A percentile compares a stretch with the other conserved stretches of the same genome.
Evolutionary conservation across 352 stramenopile genomes (phyloP).

Genomic region (Pythium diclinum): DNA sequence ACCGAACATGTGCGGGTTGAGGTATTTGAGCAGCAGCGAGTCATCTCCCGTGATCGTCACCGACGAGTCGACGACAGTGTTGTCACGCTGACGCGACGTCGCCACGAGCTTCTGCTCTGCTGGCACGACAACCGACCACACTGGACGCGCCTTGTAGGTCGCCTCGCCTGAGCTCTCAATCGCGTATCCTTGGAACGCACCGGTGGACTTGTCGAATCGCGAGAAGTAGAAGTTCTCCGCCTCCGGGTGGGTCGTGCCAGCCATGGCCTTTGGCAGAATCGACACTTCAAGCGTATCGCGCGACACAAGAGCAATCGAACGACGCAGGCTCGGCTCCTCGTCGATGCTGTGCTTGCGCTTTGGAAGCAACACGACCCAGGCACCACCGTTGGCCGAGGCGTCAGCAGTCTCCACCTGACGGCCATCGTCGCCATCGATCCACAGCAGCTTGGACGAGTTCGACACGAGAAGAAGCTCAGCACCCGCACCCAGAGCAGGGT

Average conservation of each 20-base stretch:
- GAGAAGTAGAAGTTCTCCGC: slow-evolving; percentile 81
- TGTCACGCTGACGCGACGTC: slow-evolving; percentile 56
- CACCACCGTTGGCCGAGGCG: slow-evolving; percentile 23
- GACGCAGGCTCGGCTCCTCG: slow-evolving; percentile 49
- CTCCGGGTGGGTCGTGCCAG: slow-evolving; percentile 44
- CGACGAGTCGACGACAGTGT: slow-evolving; percentile 64
- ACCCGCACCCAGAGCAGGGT: slow-evolving; percentile 66
- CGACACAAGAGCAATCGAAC: slow-evolving; percentile 56
- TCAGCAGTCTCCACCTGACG: slow-evolving; percentile 38
- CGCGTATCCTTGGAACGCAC: slow-evolving; percentile 55
- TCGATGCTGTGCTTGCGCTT: slow-evolving; percentile 74
- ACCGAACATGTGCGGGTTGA: slow-evolving; percentile 95
- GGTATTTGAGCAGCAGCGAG: slow-evolving; percentile 96
- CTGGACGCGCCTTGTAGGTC: slow-evolving; percentile 43
- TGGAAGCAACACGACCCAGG: slow-evolving; percentile 69
- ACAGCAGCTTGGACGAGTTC: slow-evolving; percentile 54
- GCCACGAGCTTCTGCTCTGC: slow-evolving; percentile 52
- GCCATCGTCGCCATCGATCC: slow-evolving; percentile 71
- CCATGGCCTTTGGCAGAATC: slow-evolving; percentile 50
- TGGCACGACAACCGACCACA: slow-evolving; percentile 73
- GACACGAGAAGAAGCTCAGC: slow-evolving; percentile 72
- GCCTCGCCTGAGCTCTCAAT: slow-evolving; percentile 35
- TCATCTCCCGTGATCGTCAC: slow-evolving; percentile 92
- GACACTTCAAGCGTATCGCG: slow-evolving; percentile 47
- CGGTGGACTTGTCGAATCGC: slow-evolving; percentile 46